Evolutionary conservation across 257 asterid genomes (phyloP).

Genomic region (Nicotiana attenuata): DNA sequence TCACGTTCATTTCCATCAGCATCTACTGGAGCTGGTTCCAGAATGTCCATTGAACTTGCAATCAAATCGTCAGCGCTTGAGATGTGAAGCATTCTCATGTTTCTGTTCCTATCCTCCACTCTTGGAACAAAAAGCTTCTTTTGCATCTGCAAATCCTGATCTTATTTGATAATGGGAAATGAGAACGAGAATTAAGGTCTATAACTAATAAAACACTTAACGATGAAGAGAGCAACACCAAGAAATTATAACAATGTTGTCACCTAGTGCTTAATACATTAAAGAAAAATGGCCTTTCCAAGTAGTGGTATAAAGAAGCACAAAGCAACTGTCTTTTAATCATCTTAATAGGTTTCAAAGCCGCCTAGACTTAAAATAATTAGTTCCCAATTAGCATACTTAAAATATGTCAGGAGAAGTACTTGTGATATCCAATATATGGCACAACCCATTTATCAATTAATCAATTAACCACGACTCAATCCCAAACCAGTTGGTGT

Average conservation of each 20-base stretch:
- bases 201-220: not conserved
- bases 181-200: conserved; percentile 7
- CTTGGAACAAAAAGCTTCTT: conserved; percentile 92
- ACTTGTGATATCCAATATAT: not conserved
- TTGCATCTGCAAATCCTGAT: conserved; percentile 38
- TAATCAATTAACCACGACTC: not conserved
- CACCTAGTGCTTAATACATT: not conserved
- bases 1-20: conserved; percentile 75
- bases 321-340: not conserved
- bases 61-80: conserved; percentile 71
- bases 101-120: conserved; percentile 87
- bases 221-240: not conserved
- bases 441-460: not conserved
- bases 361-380: not conserved
- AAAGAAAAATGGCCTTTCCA: not conserved
- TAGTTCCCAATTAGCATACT: not conserved
- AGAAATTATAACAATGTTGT: not conserved
- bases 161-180: conserved; percentile 34
- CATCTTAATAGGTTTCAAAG: not conserved
- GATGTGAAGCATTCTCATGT: conserved; percentile 90
- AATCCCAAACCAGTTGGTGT: not conserved
- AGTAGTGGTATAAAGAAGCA: not conserved
- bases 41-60: conserved; percentile 82
- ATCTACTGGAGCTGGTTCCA: conserved; percentile 77
- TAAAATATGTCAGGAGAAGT: not conserved